These are phyloP conservation scores for Populus euphratica DNA, from an alignment of 345 rosid genomes.

Conservation along the genomic window DNA sequence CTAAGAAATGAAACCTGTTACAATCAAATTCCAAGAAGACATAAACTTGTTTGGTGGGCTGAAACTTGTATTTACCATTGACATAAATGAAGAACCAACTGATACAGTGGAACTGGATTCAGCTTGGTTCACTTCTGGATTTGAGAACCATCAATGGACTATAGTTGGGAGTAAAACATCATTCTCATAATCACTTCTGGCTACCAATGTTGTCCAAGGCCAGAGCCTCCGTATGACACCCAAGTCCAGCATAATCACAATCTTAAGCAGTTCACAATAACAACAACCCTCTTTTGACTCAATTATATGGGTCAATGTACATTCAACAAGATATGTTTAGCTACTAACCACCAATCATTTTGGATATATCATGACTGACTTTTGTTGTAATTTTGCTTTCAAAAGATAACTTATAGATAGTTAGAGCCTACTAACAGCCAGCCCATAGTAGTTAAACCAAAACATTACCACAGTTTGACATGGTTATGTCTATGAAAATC, in stretches of 20 bases:
- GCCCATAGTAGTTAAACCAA: neutral
- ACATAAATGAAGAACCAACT: neutral
- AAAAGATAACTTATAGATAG: neutral
- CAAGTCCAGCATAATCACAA: neutral
- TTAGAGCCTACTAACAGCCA: neutral
- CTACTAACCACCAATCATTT: neutral
- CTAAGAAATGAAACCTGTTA: neutral
- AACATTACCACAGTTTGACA: neutral
- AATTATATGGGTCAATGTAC: neutral
- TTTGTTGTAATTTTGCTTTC: neutral
- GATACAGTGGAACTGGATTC: neutral
- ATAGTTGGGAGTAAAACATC: neutral
- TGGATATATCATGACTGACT: neutral
- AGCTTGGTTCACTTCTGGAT: neutral
- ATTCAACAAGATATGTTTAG: neutral
- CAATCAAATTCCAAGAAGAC: neutral
- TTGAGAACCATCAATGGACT: neutral
- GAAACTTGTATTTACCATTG: neutral
- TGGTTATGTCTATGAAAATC: neutral
- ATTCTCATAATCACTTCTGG: neutral
- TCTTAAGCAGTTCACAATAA: neutral
- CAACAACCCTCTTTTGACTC: neutral
- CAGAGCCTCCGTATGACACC: neutral
- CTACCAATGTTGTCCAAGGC: neutral
- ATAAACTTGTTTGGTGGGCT: neutral